Percentiles rank a stretch among this genome's conserved stretches.
Conservation (phyloP, 2,329 filamentous ascomycete species). For the Sclerotinia minor region DNA sequence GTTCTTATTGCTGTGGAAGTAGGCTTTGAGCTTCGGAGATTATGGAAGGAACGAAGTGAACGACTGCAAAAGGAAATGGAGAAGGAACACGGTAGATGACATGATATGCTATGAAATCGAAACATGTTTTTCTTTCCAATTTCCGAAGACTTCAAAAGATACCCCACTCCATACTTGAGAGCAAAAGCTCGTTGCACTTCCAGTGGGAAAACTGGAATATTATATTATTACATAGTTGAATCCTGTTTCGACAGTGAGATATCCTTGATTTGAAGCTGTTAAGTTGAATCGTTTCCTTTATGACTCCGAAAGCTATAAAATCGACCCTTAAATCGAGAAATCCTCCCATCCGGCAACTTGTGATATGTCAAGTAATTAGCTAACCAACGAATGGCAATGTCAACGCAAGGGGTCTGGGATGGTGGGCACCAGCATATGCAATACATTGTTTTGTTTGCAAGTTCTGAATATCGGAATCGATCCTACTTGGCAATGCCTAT, state of each 20-base stretch:
- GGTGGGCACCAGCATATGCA: neutral
- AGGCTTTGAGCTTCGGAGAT: constrained; percentile 74
- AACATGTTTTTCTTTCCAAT: neutral
- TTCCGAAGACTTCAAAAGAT: neutral
- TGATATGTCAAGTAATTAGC: neutral
- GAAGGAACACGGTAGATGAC: neutral
- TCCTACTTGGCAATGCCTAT: neutral
- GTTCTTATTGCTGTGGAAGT: constrained; percentile 91
- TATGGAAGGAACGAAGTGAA: constrained; percentile 38
- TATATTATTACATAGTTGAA: neutral
- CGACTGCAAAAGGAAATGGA: constrained; percentile 11
- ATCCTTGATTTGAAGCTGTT: neutral
- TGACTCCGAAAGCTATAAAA: neutral
- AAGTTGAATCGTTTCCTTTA: neutral
- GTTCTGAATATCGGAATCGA: neutral
- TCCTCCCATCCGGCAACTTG: neutral
- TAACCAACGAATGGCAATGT: neutral
- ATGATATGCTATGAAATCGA: neutral
- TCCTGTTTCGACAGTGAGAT: neutral
- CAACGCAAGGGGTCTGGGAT: neutral
- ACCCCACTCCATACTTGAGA: neutral
- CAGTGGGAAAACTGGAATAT: neutral
- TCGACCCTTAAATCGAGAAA: neutral
- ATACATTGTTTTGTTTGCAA: neutral
- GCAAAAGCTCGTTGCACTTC: neutral